Base-by-base conservation (phyloP, 2,329 filamentous ascomycete genomes). In the Chalaropsis ovoidea region DNA sequence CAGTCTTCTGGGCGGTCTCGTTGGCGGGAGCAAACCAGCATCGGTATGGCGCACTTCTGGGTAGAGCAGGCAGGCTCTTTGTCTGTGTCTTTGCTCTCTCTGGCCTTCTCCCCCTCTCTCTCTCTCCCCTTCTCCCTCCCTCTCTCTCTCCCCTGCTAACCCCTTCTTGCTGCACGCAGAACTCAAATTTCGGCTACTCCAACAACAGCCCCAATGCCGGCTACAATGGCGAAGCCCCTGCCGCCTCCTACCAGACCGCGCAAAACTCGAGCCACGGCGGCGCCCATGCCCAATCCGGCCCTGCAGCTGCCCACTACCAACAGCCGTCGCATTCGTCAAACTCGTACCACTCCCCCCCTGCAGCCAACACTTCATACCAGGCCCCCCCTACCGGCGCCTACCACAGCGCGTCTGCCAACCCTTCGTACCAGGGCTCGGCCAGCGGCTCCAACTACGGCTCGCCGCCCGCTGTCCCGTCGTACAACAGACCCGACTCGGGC, bases 211-310 rank as follows among this genome's bases (percentile, higher is more conserved):
- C 79, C 68, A 80, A 81, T 56, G 78, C 79, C 45, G 58, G 63
- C n/a, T 89, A 88, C 73, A 80, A 77, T 68, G 86, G 85, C 65
- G 78, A 82, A 66, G 83, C 85, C 47, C 86, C 86, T 13, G 81
- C 83, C n/a, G 74, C 80, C 15, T 80, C 82, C 6, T 86, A 86
- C 72, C 81, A 85, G 70, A 75, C 70, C 52, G 54, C 65, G 35
- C 63, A 65, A 49, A 63, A 39, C 62, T 49, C 66, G 42, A 41
- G 35, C 17, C 63, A 58, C n/a, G n/a, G n/a, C 63, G 56, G 68
- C 47, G 65, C 70, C 7, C 63, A 64, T 41, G 56, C 61, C 31
- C 65, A 65, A 22, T 24, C 66, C 22, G 63, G 49, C 61, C 60
- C 67, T 17, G 41, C 43, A 39, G 27, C 62, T 3, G 31, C 58